Evolutionary conservation across 2,329 filamentous ascomycete species (phyloP).

Genomic region (Ascochyta viciae-villosae): DNA sequence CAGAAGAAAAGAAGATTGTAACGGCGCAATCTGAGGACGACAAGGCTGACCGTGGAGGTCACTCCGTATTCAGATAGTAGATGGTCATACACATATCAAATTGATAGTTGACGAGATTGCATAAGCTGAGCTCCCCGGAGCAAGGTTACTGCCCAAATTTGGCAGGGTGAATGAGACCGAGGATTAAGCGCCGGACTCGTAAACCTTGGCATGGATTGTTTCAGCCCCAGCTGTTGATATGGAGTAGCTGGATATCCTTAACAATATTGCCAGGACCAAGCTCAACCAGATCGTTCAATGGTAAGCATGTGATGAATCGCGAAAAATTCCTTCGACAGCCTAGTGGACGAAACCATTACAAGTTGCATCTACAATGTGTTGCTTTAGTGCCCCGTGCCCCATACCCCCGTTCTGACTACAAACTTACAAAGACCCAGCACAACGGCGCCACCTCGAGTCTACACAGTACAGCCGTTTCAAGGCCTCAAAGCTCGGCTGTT

Average conservation of each 20-base stretch:
- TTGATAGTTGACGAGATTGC: neutral
- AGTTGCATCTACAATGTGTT: neutral
- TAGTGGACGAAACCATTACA: neutral
- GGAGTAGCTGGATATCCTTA: neutral
- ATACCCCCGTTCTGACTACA: neutral
- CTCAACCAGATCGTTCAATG: neutral
- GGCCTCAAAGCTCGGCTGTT: neutral
- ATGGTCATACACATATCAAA: neutral
- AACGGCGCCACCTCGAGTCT: slow-evolving; percentile 5
- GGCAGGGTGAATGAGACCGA: neutral
- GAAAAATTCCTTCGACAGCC: slow-evolving; percentile 1
- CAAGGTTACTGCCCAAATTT: neutral
- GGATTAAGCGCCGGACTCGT: neutral
- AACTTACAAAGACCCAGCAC: neutral
- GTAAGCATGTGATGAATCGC: slow-evolving; percentile 1
- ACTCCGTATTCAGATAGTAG: neutral
- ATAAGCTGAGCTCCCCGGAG: neutral
- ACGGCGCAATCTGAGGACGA: neutral
- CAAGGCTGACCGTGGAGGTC: neutral
- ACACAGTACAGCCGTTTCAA: neutral
- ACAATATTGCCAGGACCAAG: neutral
- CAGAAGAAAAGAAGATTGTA: neutral
- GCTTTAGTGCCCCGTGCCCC: neutral
- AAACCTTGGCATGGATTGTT: neutral
- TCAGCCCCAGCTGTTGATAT: neutral